These are phyloP conservation scores for Phylloporus sp. DNA, from an alignment of 1,284 basidiomycete species.

Conservation along the genomic window DNA sequence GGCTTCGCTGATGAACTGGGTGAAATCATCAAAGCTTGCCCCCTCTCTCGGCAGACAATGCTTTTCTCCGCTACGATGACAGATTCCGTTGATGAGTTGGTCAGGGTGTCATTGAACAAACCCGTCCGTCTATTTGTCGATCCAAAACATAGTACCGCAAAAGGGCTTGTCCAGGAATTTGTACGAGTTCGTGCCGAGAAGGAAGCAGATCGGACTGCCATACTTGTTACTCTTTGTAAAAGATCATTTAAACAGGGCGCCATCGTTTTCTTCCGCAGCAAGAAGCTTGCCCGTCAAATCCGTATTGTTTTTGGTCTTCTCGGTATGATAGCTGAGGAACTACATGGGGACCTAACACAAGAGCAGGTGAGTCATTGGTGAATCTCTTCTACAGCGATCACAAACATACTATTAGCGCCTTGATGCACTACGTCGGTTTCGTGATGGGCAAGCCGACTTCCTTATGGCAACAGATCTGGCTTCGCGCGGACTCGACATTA, in stretches of 20 bases:
- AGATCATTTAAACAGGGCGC: slow-evolving; percentile 84
- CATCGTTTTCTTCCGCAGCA: slow-evolving; percentile 95
- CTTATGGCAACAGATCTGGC: slow-evolving; percentile 97
- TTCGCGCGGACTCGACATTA: slow-evolving; percentile 95
- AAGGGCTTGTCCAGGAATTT: slow-evolving; percentile 94
- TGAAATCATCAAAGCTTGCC: slow-evolving; percentile 93
- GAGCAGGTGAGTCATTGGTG: slow-evolving; percentile 75
- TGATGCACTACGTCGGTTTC: slow-evolving; percentile 84
- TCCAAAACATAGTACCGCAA: slow-evolving; percentile 87
- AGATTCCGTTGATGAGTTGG: slow-evolving; percentile 92
- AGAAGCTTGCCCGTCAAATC: slow-evolving; percentile 97
- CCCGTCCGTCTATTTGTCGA: slow-evolving; percentile 96
- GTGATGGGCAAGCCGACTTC: slow-evolving; percentile 85
- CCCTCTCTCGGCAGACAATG: slow-evolving; percentile 93
- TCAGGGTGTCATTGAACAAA: slow-evolving; percentile 89
- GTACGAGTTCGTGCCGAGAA: slow-evolving; percentile 83
- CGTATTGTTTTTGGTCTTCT: slow-evolving; percentile 91
- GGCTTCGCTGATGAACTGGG: slow-evolving; percentile 96
- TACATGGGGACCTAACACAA: slow-evolving; percentile 95
- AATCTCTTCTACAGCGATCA: slow-evolving; percentile 3
- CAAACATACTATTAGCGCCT: slow-evolving; percentile 63
- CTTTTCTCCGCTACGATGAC: slow-evolving; percentile 99
- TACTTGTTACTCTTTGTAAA: slow-evolving; percentile 86
- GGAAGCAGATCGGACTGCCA: slow-evolving; percentile 81
- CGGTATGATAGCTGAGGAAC: slow-evolving; percentile 85